These are phyloP conservation scores for Xylaria acuta DNA, from an alignment of 495 filamentous ascomycete species.

Conservation along the genomic window DNA sequence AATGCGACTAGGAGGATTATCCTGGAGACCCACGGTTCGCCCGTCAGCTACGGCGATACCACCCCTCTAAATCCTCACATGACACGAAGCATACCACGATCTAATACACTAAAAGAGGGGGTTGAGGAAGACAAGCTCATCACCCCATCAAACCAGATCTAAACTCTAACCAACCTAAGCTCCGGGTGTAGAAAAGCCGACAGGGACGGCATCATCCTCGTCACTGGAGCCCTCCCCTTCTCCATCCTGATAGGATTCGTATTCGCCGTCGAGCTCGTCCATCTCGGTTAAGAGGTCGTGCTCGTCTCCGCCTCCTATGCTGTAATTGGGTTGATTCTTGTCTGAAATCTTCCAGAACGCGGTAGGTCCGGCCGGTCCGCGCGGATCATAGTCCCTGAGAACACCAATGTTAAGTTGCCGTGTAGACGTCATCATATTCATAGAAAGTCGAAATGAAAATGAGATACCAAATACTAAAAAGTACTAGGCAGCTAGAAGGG, in stretches of 20 bases:
- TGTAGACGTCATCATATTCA: not conserved
- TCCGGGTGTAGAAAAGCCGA: not conserved
- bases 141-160: not conserved
- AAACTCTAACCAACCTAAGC: not conserved
- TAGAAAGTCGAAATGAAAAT: not conserved
- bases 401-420: slow-evolving; percentile 10
- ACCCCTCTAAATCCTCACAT: not conserved
- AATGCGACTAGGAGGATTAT: not conserved
- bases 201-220: not conserved
- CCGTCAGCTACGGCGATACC: not conserved
- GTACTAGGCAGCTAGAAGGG: not conserved
- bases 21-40: not conserved
- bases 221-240: slow-evolving; percentile 5
- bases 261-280: not conserved
- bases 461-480: not conserved
- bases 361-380: slow-evolving; percentile 69
- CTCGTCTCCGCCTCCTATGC: not conserved
- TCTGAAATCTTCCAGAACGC: slow-evolving; percentile 73
- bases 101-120: not conserved
- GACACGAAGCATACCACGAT: not conserved
- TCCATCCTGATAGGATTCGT: not conserved
- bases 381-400: slow-evolving; percentile 59
- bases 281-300: not conserved
- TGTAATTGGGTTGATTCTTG: not conserved
- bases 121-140: not conserved